Evolutionary conservation across 306 rosid species (phyloP), one percentile per base, ranked within the genome.

Genomic region (Quercus parvula): DNA sequence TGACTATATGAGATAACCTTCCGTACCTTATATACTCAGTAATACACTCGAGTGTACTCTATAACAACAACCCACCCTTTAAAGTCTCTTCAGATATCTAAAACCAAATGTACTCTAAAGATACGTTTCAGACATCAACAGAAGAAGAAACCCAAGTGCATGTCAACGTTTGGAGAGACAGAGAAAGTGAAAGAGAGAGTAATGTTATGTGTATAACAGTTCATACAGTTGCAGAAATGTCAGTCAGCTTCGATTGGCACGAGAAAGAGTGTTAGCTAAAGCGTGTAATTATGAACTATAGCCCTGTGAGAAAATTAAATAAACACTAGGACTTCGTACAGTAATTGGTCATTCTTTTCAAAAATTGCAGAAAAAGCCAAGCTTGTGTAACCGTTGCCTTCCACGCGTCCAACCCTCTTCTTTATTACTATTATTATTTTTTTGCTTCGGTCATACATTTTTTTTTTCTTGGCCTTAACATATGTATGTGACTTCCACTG

Each of bases 361-460:
- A 75, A 24, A 24, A 46, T 72, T 63, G 56, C 87, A 84, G 83
- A 74, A 87, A 87, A 83, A 85, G 86, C 89, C 87, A 87, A 86
- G 79, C 78, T 78, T 78, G 89, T 62, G 67, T 88, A 91, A 91
- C 92, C 91, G 93, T 89, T 90, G 77, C 86, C 73, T 88, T 71
- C 83, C 97, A 91, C 95, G 95, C 88, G 93, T 89, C 94, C 85
- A 87, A 78, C 66, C 82, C 63, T 75, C 81, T 83, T 73, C 91
- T 82, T 79, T 79, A 84, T 49, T 49, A 2, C 3, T 2, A 0
- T 49, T 49, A 2, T 12, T 2, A 0, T 46, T 3, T 49, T 49
- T 49, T 49, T 2, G 4, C 17, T 49, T 12, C 4, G 17, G 13
- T 49, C 17, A 49, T 49, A 2, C 17, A 12, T 49, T 49, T 10